phyloP scores from a whole-genome alignment of 2,329 filamentous ascomycete genomes.

The Aspergillus sp. region DNA sequence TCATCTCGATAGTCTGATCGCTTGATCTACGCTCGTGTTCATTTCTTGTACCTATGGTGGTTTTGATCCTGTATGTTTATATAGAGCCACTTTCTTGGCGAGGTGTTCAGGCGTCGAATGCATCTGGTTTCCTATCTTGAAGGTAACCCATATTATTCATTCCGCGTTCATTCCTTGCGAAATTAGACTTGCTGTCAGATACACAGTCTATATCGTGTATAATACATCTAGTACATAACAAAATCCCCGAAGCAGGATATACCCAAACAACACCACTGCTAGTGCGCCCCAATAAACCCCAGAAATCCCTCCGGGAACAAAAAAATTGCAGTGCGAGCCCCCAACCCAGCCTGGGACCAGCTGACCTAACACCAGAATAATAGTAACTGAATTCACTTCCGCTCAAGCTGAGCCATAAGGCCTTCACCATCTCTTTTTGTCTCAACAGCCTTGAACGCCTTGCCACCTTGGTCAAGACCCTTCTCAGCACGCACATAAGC shows the following conservation, averaged over 20 bases:
- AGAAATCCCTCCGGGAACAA: background rate
- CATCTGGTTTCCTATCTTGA: constrained; percentile 17
- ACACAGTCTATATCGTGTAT: constrained; percentile 17
- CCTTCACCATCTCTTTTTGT: constrained; percentile 59
- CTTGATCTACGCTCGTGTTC: constrained; percentile 8
- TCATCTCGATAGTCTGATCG: constrained; percentile 41
- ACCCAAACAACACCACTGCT: background rate
- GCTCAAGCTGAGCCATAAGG: constrained; percentile 30
- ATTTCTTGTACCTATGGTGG: constrained; percentile 5
- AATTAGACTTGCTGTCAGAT: background rate
- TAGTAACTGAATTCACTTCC: constrained; percentile 1
- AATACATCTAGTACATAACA: constrained; percentile 1
- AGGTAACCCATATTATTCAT: background rate
- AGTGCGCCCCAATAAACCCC: background rate
- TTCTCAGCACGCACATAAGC: constrained; percentile 73
- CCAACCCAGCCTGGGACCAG: background rate
- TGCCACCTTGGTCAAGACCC: constrained; percentile 62
- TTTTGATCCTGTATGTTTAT: constrained; percentile 17
- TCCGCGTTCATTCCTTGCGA: background rate
- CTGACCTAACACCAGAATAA: background rate
- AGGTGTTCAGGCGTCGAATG: constrained; percentile 36
- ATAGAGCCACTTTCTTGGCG: constrained; percentile 34
- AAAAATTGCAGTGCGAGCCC: background rate
- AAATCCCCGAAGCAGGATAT: background rate
- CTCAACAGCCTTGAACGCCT: constrained; percentile 73